Conservation (phyloP, 2,329 filamentous ascomycete species). For the Pezicula rhizophila region DNA sequence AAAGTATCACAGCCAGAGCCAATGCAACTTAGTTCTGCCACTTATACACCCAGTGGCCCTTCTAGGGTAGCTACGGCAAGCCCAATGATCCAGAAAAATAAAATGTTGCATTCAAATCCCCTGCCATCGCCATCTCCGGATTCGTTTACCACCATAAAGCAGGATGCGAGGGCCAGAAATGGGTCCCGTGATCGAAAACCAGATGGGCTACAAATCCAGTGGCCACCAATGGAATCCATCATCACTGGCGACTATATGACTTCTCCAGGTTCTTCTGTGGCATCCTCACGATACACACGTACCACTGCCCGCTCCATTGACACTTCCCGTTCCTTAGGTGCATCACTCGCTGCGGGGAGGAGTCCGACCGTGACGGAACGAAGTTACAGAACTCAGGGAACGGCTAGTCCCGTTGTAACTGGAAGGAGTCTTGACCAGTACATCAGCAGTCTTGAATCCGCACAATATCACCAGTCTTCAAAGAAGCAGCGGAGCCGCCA, state of each 20-base stretch:
- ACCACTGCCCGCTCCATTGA: slow-evolving; percentile 39
- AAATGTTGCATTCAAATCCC: slow-evolving; percentile 36
- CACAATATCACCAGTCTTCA: slow-evolving; percentile 49
- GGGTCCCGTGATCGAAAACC: slow-evolving; percentile 76
- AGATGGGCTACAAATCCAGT: slow-evolving; percentile 62
- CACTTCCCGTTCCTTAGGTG: slow-evolving; percentile 35
- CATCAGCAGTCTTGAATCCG: slow-evolving; percentile 78
- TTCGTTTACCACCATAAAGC: slow-evolving; percentile 56
- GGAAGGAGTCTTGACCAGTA: slow-evolving; percentile 72
- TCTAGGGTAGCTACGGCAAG: slow-evolving; percentile 56
- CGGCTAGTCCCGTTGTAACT: slow-evolving; percentile 49
- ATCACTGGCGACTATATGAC: slow-evolving; percentile 45
- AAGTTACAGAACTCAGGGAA: slow-evolving; percentile 37
- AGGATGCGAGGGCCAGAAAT: slow-evolving; percentile 55
- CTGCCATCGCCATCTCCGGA: slow-evolving; percentile 65
- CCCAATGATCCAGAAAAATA: slow-evolving; percentile 52
- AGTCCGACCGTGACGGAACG: slow-evolving; percentile 33
- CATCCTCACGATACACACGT: slow-evolving; percentile 48
- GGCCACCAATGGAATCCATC: slow-evolving; percentile 44
- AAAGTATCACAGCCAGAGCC: slow-evolving; percentile 27
- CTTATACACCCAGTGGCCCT: slow-evolving; percentile 18
- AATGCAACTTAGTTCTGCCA: slow-evolving; percentile 31
- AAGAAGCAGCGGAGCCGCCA: slow-evolving; percentile 42
- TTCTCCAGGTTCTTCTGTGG: slow-evolving; percentile 49
- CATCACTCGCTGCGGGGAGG: slow-evolving; percentile 47